Conservation (phyloP, 2,329 filamentous ascomycete species). For the Alternaria tenuissima region DNA sequence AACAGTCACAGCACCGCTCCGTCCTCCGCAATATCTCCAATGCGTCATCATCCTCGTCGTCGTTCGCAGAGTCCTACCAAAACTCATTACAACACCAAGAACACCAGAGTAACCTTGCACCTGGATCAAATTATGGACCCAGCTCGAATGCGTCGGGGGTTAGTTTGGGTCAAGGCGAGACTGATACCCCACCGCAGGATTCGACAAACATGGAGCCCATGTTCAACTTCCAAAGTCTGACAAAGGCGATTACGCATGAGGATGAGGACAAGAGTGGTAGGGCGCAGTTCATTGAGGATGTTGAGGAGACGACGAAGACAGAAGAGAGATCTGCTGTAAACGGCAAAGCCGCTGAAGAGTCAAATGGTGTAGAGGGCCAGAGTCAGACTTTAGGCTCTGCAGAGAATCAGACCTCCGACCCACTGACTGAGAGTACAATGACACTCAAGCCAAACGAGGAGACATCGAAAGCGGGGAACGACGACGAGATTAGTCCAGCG, state of each 20-base stretch:
- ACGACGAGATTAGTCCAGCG: conserved; percentile 39
- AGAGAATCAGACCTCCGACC: conserved; percentile 17
- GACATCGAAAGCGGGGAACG: conserved; percentile 14
- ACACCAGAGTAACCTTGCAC: conserved; percentile 44
- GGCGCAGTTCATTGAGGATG: conserved; percentile 53
- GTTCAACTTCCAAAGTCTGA: conserved; percentile 90
- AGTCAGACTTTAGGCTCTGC: neutral
- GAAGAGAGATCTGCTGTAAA: conserved; percentile 14
- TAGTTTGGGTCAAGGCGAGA: conserved; percentile 47
- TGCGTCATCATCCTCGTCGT: conserved; percentile 84
- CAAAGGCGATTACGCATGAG: conserved; percentile 79
- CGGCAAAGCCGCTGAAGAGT: conserved; percentile 2
- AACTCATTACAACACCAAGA: conserved; percentile 40
- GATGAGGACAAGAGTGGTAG: conserved; percentile 55
- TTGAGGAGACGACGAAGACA: conserved; percentile 19
- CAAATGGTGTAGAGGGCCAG: too few species aligned
- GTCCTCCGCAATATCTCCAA: conserved; percentile 86
- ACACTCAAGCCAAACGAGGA: conserved; percentile 37
- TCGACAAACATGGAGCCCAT: conserved; percentile 73
- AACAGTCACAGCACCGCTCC: conserved; percentile 63
- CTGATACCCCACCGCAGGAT: conserved; percentile 45
- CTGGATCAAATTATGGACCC: conserved; percentile 57
- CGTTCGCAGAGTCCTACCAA: conserved; percentile 71
- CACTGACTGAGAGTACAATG: conserved; percentile 37
- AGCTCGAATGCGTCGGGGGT: conserved; percentile 63